A percentile compares a stretch with the other conserved stretches of the same genome.
phyloP scores from a whole-genome alignment of 306 rosid genomes.

The Carpinus fangiana region DNA sequence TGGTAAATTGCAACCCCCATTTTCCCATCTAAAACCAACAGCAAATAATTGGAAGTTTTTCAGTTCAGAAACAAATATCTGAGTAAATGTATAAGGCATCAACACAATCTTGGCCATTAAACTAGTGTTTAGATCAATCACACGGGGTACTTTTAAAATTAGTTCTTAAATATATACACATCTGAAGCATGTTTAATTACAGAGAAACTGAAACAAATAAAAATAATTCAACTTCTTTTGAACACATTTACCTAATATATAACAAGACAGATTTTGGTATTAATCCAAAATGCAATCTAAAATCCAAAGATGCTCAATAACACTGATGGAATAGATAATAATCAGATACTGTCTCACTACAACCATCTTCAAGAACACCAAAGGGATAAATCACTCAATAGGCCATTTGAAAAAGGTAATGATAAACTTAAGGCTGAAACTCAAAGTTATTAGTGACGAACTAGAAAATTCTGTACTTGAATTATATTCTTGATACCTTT shows the following conservation, averaged over 20 bases:
- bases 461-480: background rate
- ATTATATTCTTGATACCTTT: background rate
- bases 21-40: background rate
- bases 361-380: background rate
- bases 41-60: background rate
- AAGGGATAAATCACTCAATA: background rate
- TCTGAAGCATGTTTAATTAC: background rate
- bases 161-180: background rate
- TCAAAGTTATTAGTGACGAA: background rate
- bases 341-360: background rate
- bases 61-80: background rate
- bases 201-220: background rate
- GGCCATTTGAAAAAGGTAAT: background rate
- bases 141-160: background rate
- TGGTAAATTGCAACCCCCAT: background rate
- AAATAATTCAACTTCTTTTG: background rate
- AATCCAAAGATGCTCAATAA: background rate
- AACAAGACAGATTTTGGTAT: background rate
- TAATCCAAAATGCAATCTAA: background rate
- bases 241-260: background rate
- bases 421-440: background rate
- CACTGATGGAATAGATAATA: background rate
- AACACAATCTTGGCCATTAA: background rate
- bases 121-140: background rate
- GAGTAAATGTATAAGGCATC: background rate